Percentiles rank a stretch among this genome's conserved stretches.
phyloP scores from a whole-genome alignment of 208 protist species.

The Acanthamoeba culbertsoni region DNA sequence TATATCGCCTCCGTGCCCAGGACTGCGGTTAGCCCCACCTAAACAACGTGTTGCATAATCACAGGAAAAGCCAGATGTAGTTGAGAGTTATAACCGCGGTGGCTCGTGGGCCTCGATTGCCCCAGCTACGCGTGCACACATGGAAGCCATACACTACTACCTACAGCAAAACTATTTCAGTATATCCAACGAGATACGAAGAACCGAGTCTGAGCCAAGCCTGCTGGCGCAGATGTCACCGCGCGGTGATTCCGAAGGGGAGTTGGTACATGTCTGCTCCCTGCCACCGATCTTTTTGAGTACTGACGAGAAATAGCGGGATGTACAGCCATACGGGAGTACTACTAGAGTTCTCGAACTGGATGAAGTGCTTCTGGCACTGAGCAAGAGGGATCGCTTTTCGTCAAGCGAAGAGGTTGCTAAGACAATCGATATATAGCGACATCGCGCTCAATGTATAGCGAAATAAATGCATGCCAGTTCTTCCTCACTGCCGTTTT shows the following conservation, averaged over 20 bases:
- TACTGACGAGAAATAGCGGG: too few species aligned
- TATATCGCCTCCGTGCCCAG: not conserved
- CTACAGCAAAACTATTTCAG: slow-evolving; percentile 27
- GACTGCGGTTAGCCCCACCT: not conserved
- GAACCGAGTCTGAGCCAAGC: not conserved
- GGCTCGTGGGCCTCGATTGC: not conserved
- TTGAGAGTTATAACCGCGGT: not conserved
- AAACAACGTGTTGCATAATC: not conserved
- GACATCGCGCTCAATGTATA: too few species aligned
- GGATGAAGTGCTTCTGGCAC: too few species aligned
- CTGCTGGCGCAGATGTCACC: not conserved
- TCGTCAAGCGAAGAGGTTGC: too few species aligned
- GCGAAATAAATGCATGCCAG: too few species aligned
- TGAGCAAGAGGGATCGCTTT: too few species aligned
- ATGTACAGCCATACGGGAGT: too few species aligned
- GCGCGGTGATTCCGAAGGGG: not conserved
- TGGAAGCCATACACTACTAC: slow-evolving; percentile 48
- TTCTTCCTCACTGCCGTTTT: too few species aligned
- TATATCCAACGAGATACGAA: not conserved
- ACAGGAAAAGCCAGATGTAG: not conserved
- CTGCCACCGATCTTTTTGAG: not conserved
- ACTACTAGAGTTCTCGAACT: too few species aligned
- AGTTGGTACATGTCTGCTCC: not conserved
- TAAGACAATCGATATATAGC: too few species aligned
- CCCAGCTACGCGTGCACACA: slow-evolving; percentile 9